Base-by-base conservation (phyloP, 2,329 filamentous ascomycete species). In the Cytospora schulzeri region DNA sequence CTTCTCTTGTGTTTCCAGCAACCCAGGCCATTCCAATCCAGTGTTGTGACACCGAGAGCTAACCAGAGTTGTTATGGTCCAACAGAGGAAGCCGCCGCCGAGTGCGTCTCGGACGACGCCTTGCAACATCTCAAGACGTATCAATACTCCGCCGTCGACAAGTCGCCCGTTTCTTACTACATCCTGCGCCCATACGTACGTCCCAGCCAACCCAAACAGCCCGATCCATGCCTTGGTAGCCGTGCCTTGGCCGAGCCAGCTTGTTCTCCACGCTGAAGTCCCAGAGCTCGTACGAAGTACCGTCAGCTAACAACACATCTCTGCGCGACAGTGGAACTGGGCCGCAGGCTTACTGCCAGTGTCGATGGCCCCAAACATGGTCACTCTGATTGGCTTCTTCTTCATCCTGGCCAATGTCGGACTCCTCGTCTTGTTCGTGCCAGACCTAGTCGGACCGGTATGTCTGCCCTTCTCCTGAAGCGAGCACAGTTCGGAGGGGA, bases 311-410 rank as follows among this genome's bases (percentile, higher is more conserved):
- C 59, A 57, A 63, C 64, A 67, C 67, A 48, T 68, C 54, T 57
- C 24, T 57, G 68, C 66, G 72, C 70, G 68, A 73, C 77, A 98
- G 94, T 99, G 95, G 95, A 98, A 97, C 85, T 92, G 88, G 69
- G 93, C 93, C 71, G 95, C 98, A 71, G 88, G 97, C 75, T 79
- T 97, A 51, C 80, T 99, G 72, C 95, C 95, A 68, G 80, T 97
- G 86, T 99, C 94, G 93, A 85, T 99, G 62, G 95, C 95, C 31
- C 95, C 95, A 38, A 99, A 99, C 75, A 95, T 97, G 88, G 94
- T 99, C 66, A 99, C 95, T 69, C 83, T 99, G 28, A 78, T 98
- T 56, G 95, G 95, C 65, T 99, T 98, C 84, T 88, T 91, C 79
- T 98, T 94, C 82, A 96, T 99, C 71, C 80, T 99, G 60, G 88